A percentile compares a stretch with the other conserved stretches of the same genome.
Conservation (phyloP, 2,329 filamentous ascomycete genomes). For the Aureobasidium lini region DNA sequence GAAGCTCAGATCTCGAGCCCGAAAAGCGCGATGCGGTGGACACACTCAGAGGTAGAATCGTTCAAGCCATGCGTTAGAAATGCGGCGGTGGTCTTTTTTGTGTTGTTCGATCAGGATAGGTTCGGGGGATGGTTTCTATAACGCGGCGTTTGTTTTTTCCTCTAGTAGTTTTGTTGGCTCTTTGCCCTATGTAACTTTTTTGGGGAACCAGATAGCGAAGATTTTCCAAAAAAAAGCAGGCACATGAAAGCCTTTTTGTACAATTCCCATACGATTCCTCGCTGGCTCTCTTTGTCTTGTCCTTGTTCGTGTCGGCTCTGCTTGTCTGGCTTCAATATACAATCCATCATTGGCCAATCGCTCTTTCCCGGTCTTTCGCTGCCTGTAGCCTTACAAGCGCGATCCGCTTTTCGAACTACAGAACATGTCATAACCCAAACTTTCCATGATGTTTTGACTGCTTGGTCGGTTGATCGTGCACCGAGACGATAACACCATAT, state of each 20-base stretch:
- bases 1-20: slow-evolving; percentile 20
- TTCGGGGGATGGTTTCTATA: background rate
- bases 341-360: too few species aligned
- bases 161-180: background rate
- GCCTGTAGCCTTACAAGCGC: too few species aligned
- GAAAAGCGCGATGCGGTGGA: background rate
- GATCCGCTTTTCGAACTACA: too few species aligned
- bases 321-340: too few species aligned
- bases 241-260: background rate
- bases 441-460: too few species aligned
- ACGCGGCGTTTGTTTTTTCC: background rate
- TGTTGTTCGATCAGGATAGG: slow-evolving; percentile 1
- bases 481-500: too few species aligned
- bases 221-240: background rate
- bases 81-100: background rate
- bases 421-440: too few species aligned
- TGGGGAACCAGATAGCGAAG: background rate
- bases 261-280: background rate
- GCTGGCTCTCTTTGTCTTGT: too few species aligned
- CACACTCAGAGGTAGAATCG: slow-evolving; percentile 3
- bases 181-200: background rate
- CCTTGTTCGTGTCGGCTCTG: too few species aligned
- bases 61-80: slow-evolving; percentile 7
- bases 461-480: too few species aligned
- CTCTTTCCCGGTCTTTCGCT: too few species aligned